Conservation (phyloP, 768 basidiomycete genomes). For the Chalciporus piperatus region DNA sequence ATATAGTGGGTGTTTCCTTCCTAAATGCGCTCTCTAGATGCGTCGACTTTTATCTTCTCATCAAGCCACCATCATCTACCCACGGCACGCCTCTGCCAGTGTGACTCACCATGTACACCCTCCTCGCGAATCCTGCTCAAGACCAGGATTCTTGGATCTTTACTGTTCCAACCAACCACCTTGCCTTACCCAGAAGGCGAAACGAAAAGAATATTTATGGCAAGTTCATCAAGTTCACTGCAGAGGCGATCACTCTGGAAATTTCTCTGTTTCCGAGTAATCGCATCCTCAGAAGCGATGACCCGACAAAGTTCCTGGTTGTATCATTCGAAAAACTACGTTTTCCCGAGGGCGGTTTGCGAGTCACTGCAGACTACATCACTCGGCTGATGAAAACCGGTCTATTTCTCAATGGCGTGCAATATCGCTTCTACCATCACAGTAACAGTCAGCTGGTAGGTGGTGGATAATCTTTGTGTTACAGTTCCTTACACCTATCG, state of each 20-base stretch:
- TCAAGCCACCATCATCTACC: conserved; percentile 1
- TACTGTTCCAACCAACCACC: conserved; percentile 30
- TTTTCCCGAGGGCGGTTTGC: conserved; percentile 51
- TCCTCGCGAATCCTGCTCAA: conserved; percentile 39
- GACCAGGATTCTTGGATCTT: conserved; percentile 58
- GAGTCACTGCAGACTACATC: conserved; percentile 54
- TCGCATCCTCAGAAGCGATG: conserved; percentile 56
- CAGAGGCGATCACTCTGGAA: conserved; percentile 49
- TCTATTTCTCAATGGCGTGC: conserved; percentile 52
- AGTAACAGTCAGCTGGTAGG: conserved; percentile 67
- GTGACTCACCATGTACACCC: conserved; percentile 25
- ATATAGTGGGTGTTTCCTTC: conserved; percentile 6
- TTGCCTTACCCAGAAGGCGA: conserved; percentile 27
- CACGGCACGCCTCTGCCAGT: not conserved
- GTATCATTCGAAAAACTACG: conserved; percentile 52
- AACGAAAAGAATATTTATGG: conserved; percentile 34
- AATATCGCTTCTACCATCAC: conserved; percentile 70
- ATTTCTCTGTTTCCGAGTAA: conserved; percentile 52
- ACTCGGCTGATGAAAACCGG: conserved; percentile 52
- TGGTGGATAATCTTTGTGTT: not conserved
- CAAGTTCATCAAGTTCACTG: conserved; percentile 50
- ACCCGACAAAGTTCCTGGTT: conserved; percentile 54
- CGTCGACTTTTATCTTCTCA: conserved; percentile 2
- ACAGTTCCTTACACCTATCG: not conserved
- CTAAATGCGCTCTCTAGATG: conserved; percentile 8